phyloP scores from a whole-genome alignment of 495 filamentous ascomycete species.

The Daldinia bambusicola region DNA sequence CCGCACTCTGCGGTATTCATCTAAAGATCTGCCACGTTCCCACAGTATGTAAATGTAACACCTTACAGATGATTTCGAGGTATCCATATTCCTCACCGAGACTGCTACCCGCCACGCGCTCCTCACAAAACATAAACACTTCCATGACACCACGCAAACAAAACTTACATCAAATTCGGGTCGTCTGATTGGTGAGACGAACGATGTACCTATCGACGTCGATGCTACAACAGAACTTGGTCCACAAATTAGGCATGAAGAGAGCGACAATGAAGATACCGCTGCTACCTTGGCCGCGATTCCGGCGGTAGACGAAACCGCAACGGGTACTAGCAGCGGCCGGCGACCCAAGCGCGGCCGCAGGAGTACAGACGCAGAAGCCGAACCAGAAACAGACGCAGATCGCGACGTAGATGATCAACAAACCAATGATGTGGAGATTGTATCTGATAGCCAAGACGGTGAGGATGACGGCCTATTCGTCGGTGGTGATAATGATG shows the following conservation, averaged over 20 bases:
- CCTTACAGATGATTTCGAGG: conserved; percentile 87
- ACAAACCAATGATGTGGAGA: conserved; percentile 30
- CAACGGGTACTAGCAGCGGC: conserved; percentile 39
- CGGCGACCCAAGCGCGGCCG: conserved; percentile 46
- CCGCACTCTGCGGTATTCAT: too few species aligned
- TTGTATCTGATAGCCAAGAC: conserved; percentile 44
- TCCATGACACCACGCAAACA: conserved; percentile 63
- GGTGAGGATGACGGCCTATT: conserved; percentile 53
- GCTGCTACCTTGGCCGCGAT: conserved; percentile 58
- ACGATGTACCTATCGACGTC: conserved; percentile 61
- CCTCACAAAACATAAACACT: conserved; percentile 83
- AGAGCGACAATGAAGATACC: conserved; percentile 55
- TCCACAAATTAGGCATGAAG: conserved; percentile 41
- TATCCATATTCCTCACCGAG: conserved; percentile 91
- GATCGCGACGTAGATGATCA: conserved; percentile 33
- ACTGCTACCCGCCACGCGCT: conserved; percentile 87
- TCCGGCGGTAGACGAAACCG: conserved; percentile 52
- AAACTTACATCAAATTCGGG: conserved; percentile 66
- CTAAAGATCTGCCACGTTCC: conserved; percentile 26
- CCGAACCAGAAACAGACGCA: conserved; percentile 28
- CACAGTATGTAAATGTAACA: conserved; percentile 40
- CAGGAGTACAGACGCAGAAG: conserved; percentile 47
- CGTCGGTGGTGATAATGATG: conserved; percentile 35
- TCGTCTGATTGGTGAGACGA: conserved; percentile 66
- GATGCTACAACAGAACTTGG: conserved; percentile 49